Evolutionary conservation across 805 yeast genomes (phyloP), one percentile per base, ranked within the genome.

Genomic region (Vanderwaltozyma verrucispora): DNA sequence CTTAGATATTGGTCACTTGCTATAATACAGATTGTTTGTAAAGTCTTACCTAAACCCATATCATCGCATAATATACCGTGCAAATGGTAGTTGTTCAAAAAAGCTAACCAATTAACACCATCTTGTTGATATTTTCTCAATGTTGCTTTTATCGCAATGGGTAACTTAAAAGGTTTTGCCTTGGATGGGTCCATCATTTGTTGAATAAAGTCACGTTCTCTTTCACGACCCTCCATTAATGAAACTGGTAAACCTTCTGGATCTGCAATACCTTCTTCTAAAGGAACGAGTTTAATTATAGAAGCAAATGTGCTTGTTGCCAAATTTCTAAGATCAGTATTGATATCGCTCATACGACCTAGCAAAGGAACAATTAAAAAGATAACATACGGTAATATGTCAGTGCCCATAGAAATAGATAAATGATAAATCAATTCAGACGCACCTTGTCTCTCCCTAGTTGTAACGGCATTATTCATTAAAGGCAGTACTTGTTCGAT

Each of bases 31-130:
- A 92, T 88, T 0, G 98, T 88, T 61, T 92, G 99, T 42, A 92
- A 68, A 0, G 99, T 92, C 58, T 92, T 92, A 36, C 99, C 99
- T 23, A 92, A 69, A 6, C 99, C 99, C 99, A 92, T 92, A 75
- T 92, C 99, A 59, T 92, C 99, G 75, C 98, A 92, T 34, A 92
- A 67, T 52, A 92, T 89, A 37, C 99, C 99, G 63, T 92, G 99
- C 37, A 92, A 66, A 59, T 89, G 95, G 56, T 92, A 92, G 52
- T 84, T 84, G 64, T 92, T 92, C 52, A 92, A 70, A 54, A 92
- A 92, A 8, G 95, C 95, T 37, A 92, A 68, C 99, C 99, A 92
- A 57, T 89, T 92, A 28, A 92, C 94, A 60, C 99, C 99, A 43
- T 92, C 97, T 58, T 92, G 97, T 63, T 92, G 99, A 56, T 92